A percentile compares a stretch with the other conserved stretches of the same genome.
These are phyloP conservation scores for Boletus tomentosulus DNA, from an alignment of 768 basidiomycete species.

Conservation along the genomic window DNA sequence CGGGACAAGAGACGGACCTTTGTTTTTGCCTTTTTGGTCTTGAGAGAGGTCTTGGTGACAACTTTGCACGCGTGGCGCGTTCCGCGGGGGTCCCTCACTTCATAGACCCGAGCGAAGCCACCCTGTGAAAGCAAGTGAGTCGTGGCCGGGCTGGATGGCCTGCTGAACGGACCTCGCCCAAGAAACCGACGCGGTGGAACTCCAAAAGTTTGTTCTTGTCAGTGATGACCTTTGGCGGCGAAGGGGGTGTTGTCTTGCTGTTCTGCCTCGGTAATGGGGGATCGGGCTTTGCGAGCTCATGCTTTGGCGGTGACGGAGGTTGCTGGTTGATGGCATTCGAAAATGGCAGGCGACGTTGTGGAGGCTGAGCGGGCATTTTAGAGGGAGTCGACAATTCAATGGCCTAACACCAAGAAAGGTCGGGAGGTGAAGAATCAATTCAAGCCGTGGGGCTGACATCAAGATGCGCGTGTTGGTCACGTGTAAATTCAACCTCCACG, in stretches of 20 bases:
- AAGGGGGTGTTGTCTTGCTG: conserved; percentile 75
- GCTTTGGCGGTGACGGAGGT: conserved; percentile 34
- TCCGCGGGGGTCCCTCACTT: conserved; percentile 73
- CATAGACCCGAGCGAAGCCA: conserved; percentile 95
- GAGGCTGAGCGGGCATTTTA: conserved; percentile 30
- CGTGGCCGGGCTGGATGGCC: background rate
- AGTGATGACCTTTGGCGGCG: conserved; percentile 71
- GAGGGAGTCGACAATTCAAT: conserved; percentile 28
- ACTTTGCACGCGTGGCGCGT: conserved; percentile 84
- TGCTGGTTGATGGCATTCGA: conserved; percentile 38
- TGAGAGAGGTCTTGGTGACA: conserved; percentile 85
- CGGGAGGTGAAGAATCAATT: background rate
- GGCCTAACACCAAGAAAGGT: conserved; percentile 48
- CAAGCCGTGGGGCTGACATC: conserved; percentile 12
- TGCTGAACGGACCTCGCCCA: conserved; percentile 67
- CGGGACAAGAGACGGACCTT: conserved; percentile 53
- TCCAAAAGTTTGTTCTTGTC: conserved; percentile 56
- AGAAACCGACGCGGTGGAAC: conserved; percentile 72
- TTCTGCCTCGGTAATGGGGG: conserved; percentile 80
- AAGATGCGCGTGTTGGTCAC: conserved; percentile 29
- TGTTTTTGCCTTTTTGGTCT: conserved; percentile 95
- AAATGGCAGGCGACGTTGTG: conserved; percentile 40
- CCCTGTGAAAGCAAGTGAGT: conserved; percentile 42
- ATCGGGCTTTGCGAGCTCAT: conserved; percentile 41
- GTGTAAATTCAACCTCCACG: conserved; percentile 24